Percentiles rank a stretch among this genome's conserved stretches.
Conservation (phyloP, 208 protist species). For the Leishmania arabica region DNA sequence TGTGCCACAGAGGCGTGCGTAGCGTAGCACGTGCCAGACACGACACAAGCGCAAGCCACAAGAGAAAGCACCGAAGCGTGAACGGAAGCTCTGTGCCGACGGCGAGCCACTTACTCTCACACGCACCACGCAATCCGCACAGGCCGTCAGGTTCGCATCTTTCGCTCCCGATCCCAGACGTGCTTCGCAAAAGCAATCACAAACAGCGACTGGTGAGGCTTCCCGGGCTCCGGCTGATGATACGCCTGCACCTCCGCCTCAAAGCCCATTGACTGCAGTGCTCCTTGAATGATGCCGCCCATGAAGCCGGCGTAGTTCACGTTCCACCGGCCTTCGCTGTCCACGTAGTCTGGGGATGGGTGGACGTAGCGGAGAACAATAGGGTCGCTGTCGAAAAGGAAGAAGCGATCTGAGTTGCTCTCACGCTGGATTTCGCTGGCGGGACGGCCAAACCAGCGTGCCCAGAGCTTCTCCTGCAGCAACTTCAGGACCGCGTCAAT, state of each 20-base stretch:
- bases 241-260: slow-evolving; percentile 80
- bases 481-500: slow-evolving; percentile 67
- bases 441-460: slow-evolving; percentile 76
- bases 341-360: slow-evolving; percentile 80
- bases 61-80: not conserved
- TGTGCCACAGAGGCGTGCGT: not conserved
- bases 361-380: slow-evolving; percentile 69
- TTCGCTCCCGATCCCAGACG: slow-evolving; percentile 80
- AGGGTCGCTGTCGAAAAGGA: slow-evolving; percentile 80
- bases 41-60: not conserved
- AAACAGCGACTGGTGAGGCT: slow-evolving; percentile 83
- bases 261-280: slow-evolving; percentile 77
- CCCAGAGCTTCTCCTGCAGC: slow-evolving; percentile 77
- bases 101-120: not conserved
- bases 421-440: slow-evolving; percentile 84
- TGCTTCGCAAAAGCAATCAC: slow-evolving; percentile 78
- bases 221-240: slow-evolving; percentile 69
- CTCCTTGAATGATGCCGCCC: slow-evolving; percentile 82
- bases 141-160: slow-evolving; percentile 33
- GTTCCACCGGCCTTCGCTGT: slow-evolving; percentile 72
- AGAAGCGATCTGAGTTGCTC: slow-evolving; percentile 80
- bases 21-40: not conserved
- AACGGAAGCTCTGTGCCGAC: not conserved
- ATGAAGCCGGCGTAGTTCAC: slow-evolving; percentile 89
- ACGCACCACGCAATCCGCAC: not conserved